These are phyloP conservation scores for Saccharomyces eubayanus DNA, from an alignment of 805 yeast genomes.

Conservation along the genomic window DNA sequence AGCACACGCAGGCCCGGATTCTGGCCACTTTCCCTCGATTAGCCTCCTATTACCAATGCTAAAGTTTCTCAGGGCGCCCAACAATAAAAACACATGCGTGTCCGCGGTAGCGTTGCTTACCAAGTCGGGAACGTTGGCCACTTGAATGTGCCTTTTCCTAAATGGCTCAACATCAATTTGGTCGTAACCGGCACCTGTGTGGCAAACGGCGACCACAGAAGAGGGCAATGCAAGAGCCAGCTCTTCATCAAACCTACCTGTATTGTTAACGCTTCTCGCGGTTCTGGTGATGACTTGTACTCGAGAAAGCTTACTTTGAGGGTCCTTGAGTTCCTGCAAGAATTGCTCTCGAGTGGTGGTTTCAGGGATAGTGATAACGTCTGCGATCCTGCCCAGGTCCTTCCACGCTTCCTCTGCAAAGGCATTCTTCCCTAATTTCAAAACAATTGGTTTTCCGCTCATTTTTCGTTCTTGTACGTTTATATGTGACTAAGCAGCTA, in stretches of 20 bases:
- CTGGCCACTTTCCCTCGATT: slow-evolving; percentile 55
- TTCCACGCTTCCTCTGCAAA: slow-evolving; percentile 64
- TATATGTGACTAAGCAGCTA: background rate
- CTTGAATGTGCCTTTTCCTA: slow-evolving; percentile 45
- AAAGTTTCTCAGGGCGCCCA: slow-evolving; percentile 62
- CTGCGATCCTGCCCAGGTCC: slow-evolving; percentile 39
- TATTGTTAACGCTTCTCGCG: slow-evolving; percentile 40
- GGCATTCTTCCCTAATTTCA: slow-evolving; percentile 53
- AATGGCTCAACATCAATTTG: slow-evolving; percentile 54
- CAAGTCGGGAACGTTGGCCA: slow-evolving; percentile 58
- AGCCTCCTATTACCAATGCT: slow-evolving; percentile 49
- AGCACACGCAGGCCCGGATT: slow-evolving; percentile 51
- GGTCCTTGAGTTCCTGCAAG: slow-evolving; percentile 25
- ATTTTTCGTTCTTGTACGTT: slow-evolving; percentile 4
- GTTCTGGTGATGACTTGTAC: slow-evolving; percentile 42
- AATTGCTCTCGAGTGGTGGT: slow-evolving; percentile 33
- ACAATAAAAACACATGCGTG: slow-evolving; percentile 53
- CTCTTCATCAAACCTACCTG: slow-evolving; percentile 63
- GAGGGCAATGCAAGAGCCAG: slow-evolving; percentile 46
- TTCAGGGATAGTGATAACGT: slow-evolving; percentile 40
- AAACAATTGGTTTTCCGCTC: slow-evolving; percentile 44
- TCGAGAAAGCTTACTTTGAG: slow-evolving; percentile 26
- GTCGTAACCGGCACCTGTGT: slow-evolving; percentile 72
- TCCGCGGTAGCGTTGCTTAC: slow-evolving; percentile 69
- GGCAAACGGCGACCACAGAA: slow-evolving; percentile 45